These are phyloP conservation scores for Miamiensis avidus DNA, from an alignment of 169 alveolate species.

Conservation along the genomic window DNA sequence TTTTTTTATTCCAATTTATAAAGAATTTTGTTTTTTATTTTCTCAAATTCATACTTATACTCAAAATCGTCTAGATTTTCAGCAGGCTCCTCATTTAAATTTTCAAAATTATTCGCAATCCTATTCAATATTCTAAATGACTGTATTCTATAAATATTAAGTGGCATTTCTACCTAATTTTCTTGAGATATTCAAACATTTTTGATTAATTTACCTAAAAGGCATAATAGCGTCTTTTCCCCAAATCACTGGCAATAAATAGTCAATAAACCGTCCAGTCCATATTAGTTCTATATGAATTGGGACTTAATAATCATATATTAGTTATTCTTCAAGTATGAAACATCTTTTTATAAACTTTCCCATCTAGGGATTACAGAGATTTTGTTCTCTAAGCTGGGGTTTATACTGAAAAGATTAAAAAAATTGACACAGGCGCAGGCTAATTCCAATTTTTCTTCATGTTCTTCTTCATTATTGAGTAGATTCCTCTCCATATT, in stretches of 20 bases:
- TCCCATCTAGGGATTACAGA: slow-evolving; percentile 17
- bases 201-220: not conserved
- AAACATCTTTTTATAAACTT: slow-evolving; percentile 22
- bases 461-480: slow-evolving; percentile 33
- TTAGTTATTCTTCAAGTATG: slow-evolving; percentile 21
- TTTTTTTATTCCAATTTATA: slow-evolving; percentile 9
- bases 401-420: slow-evolving; percentile 5
- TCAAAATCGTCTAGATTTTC: slow-evolving; percentile 29
- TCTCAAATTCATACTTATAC: slow-evolving; percentile 33
- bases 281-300: slow-evolving; percentile 35
- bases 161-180: not conserved
- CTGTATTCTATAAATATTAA: slow-evolving; percentile 16
- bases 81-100: slow-evolving; percentile 29
- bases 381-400: slow-evolving; percentile 15
- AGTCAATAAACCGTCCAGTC: slow-evolving; percentile 26
- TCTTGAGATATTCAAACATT: not conserved
- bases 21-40: slow-evolving; percentile 13
- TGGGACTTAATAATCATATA: slow-evolving; percentile 5
- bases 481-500: slow-evolving; percentile 40
- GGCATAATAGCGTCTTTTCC: slow-evolving; percentile 22
- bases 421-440: slow-evolving; percentile 31
- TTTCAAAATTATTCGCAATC: slow-evolving; percentile 43
- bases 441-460: slow-evolving; percentile 45
- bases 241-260: slow-evolving; percentile 17
- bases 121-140: slow-evolving; percentile 35